phyloP scores from a whole-genome alignment of 306 rosid species.

The Arachis stenosperma region DNA sequence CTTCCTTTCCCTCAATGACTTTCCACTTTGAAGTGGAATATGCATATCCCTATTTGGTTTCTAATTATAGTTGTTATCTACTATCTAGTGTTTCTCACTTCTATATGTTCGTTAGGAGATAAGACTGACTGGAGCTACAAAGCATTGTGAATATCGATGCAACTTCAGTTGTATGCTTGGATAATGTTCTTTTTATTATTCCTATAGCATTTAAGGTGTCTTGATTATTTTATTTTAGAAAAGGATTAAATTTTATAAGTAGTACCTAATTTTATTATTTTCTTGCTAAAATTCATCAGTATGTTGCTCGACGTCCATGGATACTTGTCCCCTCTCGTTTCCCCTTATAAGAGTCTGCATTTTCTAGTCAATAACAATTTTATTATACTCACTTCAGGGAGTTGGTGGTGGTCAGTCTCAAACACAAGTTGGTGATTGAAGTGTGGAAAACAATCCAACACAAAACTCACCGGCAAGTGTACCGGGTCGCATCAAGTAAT shows the following conservation, averaged over 20 bases:
- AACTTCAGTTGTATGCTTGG: constrained; percentile 25
- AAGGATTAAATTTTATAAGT: constrained; percentile 16
- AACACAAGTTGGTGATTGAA: constrained; percentile 46
- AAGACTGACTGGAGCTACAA: background rate
- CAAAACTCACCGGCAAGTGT: too few relatives aligned
- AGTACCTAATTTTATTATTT: constrained; percentile 15
- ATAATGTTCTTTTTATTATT: constrained; percentile 22
- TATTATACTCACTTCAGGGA: constrained; percentile 56
- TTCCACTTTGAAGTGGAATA: background rate
- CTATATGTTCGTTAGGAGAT: constrained; percentile 5
- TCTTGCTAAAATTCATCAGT: constrained; percentile 31
- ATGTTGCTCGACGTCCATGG: constrained; percentile 24
- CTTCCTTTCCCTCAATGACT: background rate
- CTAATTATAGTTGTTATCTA: background rate
- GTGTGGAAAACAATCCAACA: too few relatives aligned
- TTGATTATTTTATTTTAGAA: constrained; percentile 18
- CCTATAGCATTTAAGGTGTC: constrained; percentile 16
- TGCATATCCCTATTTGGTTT: background rate
- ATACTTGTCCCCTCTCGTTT: constrained; percentile 1
- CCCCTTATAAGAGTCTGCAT: constrained; percentile 24
- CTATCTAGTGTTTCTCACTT: background rate
- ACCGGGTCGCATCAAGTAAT: too few relatives aligned
- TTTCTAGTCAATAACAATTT: constrained; percentile 35
- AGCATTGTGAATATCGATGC: constrained; percentile 25
- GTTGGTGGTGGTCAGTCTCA: constrained; percentile 53